phyloP scores from a whole-genome alignment of 2,329 filamentous ascomycete species.

The Zarea fungicola region DNA sequence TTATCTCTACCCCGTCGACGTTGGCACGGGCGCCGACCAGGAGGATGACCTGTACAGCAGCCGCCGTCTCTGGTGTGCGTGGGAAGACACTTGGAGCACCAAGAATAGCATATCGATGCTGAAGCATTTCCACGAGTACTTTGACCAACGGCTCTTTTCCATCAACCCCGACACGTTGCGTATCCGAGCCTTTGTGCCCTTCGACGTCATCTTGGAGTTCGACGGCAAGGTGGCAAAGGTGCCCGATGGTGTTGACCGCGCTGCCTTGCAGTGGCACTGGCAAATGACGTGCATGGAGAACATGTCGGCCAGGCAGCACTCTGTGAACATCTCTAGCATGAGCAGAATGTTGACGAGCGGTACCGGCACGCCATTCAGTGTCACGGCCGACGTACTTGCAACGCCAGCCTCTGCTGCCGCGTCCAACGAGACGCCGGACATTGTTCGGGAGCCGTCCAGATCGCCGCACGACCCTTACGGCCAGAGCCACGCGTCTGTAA shows the following conservation, averaged over 20 bases:
- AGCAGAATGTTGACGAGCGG: no score
- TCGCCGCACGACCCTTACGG: no score
- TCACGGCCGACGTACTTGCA: no score
- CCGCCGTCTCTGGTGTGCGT: background rate
- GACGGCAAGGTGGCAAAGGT: slow-evolving; percentile 14
- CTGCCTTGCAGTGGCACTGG: slow-evolving; percentile 18
- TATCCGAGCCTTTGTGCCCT: slow-evolving; percentile 19
- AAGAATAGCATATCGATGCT: slow-evolving; percentile 17
- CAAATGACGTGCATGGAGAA: slow-evolving; percentile 22
- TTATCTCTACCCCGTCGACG: slow-evolving; percentile 15
- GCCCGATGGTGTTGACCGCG: slow-evolving; percentile 9
- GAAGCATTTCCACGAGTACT: slow-evolving; percentile 18
- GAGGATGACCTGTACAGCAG: no score
- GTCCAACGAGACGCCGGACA: no score
- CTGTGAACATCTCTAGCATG: no score
- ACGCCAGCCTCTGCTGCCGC: no score
- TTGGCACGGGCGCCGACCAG: no score
- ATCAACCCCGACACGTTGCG: slow-evolving; percentile 19
- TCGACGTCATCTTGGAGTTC: slow-evolving; percentile 13
- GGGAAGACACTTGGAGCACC: background rate
- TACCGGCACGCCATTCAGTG: no score
- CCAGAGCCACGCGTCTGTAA: no score
- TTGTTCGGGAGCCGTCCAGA: no score
- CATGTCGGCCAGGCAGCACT: no score
- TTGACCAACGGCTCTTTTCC: slow-evolving; percentile 19